A percentile compares a stretch with the other conserved stretches of the same genome.
Evolutionary conservation across 2,329 filamentous ascomycete species (phyloP).

Genomic region (Colletotrichum spinosum): DNA sequence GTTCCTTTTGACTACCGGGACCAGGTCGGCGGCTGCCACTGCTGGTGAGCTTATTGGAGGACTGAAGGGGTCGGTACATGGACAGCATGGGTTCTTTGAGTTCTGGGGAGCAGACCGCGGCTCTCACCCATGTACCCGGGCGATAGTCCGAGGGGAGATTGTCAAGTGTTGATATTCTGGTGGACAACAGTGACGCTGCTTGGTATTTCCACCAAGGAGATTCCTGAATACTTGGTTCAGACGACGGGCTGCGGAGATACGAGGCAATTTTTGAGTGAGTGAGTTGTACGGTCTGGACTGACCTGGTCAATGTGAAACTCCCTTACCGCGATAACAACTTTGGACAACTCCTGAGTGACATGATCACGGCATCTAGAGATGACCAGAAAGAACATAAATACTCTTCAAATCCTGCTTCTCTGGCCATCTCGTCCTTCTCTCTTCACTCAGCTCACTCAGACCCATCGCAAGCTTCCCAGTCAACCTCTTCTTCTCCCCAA

Average conservation of each 20-base stretch:
- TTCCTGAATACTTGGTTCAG: constrained; percentile 1
- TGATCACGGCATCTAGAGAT: constrained; percentile 3
- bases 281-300: constrained; percentile 1
- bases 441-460: not conserved
- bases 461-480: not conserved
- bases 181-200: not conserved
- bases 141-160: constrained; percentile 1
- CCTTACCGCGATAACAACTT: constrained; percentile 1
- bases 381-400: constrained; percentile 20
- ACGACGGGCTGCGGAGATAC: constrained; percentile 7
- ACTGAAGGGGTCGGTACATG: constrained; percentile 9
- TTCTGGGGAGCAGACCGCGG: not conserved
- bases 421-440: not conserved
- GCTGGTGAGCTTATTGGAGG: constrained; percentile 18
- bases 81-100: constrained; percentile 8
- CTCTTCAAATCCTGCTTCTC: not conserved
- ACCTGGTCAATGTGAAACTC: constrained; percentile 31
- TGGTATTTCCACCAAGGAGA: constrained; percentile 37
- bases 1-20: constrained; percentile 7
- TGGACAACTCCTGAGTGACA: not conserved
- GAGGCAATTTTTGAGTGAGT: not conserved
- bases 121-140: constrained; percentile 6
- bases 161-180: not conserved
- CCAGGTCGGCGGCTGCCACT: constrained; percentile 5
- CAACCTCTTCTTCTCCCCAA: not conserved